Conservation (phyloP, 495 filamentous ascomycete genomes). For the Patellaria atrata region DNA sequence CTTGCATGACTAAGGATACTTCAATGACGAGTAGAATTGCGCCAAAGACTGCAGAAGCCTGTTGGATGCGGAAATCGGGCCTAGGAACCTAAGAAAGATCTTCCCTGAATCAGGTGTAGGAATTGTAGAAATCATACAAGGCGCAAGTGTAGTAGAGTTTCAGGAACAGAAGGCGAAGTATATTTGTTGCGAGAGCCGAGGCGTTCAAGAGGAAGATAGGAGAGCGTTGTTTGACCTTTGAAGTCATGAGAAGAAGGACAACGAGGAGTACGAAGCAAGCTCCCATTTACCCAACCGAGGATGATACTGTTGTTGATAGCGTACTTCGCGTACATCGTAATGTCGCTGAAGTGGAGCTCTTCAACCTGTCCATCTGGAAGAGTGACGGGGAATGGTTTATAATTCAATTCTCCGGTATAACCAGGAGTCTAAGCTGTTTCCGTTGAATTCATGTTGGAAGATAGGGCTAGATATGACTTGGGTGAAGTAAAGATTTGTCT, state of each 20-base stretch:
- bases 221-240: constrained; percentile 43
- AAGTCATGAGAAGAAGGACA: constrained; percentile 49
- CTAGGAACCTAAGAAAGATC: constrained; percentile 41
- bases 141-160: constrained; percentile 42
- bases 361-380: constrained; percentile 13
- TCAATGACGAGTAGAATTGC: constrained; percentile 48
- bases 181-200: constrained; percentile 43
- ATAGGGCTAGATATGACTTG: too few relatives aligned
- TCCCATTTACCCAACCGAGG: constrained; percentile 58
- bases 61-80: constrained; percentile 34
- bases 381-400: constrained; percentile 8
- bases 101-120: constrained; percentile 42
- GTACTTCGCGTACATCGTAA: constrained; percentile 38
- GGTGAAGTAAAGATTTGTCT: too few relatives aligned
- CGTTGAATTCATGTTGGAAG: too few relatives aligned
- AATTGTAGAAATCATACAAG: constrained; percentile 37
- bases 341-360: too few relatives aligned
- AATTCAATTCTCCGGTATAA: too few relatives aligned
- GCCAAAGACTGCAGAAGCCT: constrained; percentile 43
- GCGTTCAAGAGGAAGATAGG: constrained; percentile 50
- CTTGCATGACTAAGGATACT: constrained; percentile 57
- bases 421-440: too few relatives aligned
- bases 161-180: constrained; percentile 44
- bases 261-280: constrained; percentile 54
- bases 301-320: constrained; percentile 46